These are phyloP conservation scores for Endocarpon pusillum DNA, from an alignment of 495 filamentous ascomycete genomes.

Conservation along the genomic window DNA sequence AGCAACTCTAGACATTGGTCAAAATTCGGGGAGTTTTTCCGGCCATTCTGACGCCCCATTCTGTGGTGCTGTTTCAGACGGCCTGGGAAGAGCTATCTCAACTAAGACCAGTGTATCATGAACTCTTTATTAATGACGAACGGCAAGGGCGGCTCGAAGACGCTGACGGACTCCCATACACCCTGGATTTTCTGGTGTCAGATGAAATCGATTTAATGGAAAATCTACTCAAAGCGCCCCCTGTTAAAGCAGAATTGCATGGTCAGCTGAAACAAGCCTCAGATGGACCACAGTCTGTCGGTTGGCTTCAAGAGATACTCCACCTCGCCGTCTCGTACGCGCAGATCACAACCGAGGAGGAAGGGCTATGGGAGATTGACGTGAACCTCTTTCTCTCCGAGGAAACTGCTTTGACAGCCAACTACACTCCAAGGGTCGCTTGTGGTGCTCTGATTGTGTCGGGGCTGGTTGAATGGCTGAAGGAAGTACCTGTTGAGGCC, in stretches of 20 bases:
- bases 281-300: slow-evolving; percentile 32
- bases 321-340: slow-evolving; percentile 67
- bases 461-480: slow-evolving; percentile 69
- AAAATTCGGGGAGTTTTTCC: slow-evolving; percentile 77
- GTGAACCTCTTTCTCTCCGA: slow-evolving; percentile 89
- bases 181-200: slow-evolving; percentile 80
- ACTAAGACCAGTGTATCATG: slow-evolving; percentile 51
- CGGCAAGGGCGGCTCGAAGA: slow-evolving; percentile 80
- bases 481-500: slow-evolving; percentile 48
- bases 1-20: slow-evolving; percentile 49
- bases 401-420: slow-evolving; percentile 87
- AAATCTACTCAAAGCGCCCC: slow-evolving; percentile 61
- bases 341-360: slow-evolving; percentile 86
- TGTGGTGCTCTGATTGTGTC: slow-evolving; percentile 84
- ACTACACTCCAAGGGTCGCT: slow-evolving; percentile 85
- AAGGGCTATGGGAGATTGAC: slow-evolving; percentile 90
- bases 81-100: slow-evolving; percentile 73
- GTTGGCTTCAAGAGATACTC: slow-evolving; percentile 70
- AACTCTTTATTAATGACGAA: slow-evolving; percentile 70
- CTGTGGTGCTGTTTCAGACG: slow-evolving; percentile 58
- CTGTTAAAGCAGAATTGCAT: slow-evolving; percentile 71
- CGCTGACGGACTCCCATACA: slow-evolving; percentile 79
- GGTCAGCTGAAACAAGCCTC: slow-evolving; percentile 46
- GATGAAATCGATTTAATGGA: slow-evolving; percentile 92
- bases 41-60: slow-evolving; percentile 61